Percentiles rank a stretch among this genome's conserved stretches.
Evolutionary conservation across 2,329 filamentous ascomycete species (phyloP).

Genomic region (Colletotrichum tabaci): DNA sequence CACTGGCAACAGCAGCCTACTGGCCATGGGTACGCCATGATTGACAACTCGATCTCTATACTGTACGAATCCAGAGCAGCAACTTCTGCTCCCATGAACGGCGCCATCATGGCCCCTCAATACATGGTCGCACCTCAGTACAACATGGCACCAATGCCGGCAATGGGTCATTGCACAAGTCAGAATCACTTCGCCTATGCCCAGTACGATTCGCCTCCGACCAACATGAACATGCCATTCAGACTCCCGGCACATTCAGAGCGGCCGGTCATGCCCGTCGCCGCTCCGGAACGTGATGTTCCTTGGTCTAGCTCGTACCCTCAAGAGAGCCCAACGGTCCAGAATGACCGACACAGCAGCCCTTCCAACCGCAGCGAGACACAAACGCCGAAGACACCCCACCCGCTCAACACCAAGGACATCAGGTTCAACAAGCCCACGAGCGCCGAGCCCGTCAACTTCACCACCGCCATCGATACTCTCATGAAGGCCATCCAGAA

Average conservation of each 20-base stretch:
- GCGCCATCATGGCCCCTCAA: constrained; percentile 60
- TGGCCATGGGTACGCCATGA: constrained; percentile 61
- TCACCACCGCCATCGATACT: constrained; percentile 87
- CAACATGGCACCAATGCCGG: constrained; percentile 59
- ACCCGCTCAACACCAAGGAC: constrained; percentile 53
- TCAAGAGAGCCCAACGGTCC: constrained; percentile 26
- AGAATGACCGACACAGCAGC: constrained; percentile 32
- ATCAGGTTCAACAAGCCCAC: constrained; percentile 63
- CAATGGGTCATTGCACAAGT: constrained; percentile 57
- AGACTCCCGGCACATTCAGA: constrained; percentile 49
- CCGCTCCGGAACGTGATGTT: constrained; percentile 30
- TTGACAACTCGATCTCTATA: constrained; percentile 63
- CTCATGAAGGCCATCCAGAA: constrained; percentile 91
- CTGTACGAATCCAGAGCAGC: constrained; percentile 63
- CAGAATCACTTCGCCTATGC: constrained; percentile 61
- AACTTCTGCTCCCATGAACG: constrained; percentile 57
- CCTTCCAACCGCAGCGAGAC: constrained; percentile 38
- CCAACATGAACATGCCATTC: constrained; percentile 52
- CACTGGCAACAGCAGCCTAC: constrained; percentile 66
- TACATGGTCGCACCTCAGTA: constrained; percentile 64
- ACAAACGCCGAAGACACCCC: constrained; percentile 34
- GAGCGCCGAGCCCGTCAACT: constrained; percentile 69
- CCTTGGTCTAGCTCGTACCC: constrained; percentile 35
- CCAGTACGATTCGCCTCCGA: constrained; percentile 56
- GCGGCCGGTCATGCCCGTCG: constrained; percentile 44